phyloP scores from a whole-genome alignment of 345 rosid genomes.

The Melaleuca quinquenervia region DNA sequence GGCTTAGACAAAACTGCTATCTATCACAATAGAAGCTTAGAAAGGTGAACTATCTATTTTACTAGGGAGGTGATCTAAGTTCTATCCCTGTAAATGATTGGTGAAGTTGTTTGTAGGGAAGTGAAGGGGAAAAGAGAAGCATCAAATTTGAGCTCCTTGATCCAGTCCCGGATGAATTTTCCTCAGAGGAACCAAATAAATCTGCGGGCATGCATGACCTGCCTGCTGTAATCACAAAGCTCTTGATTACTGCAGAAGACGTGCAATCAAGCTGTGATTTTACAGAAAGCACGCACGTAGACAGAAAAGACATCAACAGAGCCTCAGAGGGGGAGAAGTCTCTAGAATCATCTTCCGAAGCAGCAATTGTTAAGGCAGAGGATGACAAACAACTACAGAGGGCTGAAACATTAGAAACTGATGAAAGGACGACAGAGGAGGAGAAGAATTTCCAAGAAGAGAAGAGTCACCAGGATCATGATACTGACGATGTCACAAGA shows the following conservation, averaged over 20 bases:
- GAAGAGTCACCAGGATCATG: background rate
- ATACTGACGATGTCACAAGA: background rate
- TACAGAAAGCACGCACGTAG: slow-evolving; percentile 1
- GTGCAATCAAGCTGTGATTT: slow-evolving; percentile 6
- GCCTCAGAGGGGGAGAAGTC: slow-evolving; percentile 17
- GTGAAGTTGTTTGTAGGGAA: slow-evolving; percentile 16
- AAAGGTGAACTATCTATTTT: background rate
- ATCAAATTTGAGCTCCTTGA: slow-evolving; percentile 1
- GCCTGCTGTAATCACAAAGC: slow-evolving; percentile 22
- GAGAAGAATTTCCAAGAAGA: slow-evolving; percentile 4
- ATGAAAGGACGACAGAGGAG: slow-evolving; percentile 5
- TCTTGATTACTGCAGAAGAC: slow-evolving; percentile 9
- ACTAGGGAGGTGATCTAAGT: background rate
- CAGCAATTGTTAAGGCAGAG: slow-evolving; percentile 4
- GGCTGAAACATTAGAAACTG: background rate
- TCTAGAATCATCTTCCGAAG: slow-evolving; percentile 27
- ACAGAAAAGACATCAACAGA: slow-evolving; percentile 11
- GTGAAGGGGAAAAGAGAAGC: slow-evolving; percentile 10
- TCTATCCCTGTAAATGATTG: background rate
- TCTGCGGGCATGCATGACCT: slow-evolving; percentile 2
- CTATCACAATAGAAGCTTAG: background rate
- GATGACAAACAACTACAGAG: slow-evolving; percentile 1
- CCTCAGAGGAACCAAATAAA: slow-evolving; percentile 3
- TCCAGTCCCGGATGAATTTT: background rate
- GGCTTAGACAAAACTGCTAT: background rate